These are phyloP conservation scores for Yamadazyma atlantica DNA, from an alignment of 1,139 yeast species.

Conservation along the genomic window DNA sequence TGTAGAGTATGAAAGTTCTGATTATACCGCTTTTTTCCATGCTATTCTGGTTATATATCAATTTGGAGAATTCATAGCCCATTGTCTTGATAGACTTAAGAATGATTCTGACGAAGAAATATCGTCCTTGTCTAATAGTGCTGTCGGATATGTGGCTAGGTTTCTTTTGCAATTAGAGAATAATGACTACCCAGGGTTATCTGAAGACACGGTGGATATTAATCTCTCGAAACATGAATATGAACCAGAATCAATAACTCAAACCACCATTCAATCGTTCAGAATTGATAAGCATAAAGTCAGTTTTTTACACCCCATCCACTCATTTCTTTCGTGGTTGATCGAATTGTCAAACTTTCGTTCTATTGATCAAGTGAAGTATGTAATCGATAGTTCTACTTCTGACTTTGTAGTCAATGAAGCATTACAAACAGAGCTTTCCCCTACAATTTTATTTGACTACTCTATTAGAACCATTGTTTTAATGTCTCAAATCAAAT, in stretches of 20 bases:
- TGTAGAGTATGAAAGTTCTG: slow-evolving; percentile 87
- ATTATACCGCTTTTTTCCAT: slow-evolving; percentile 79
- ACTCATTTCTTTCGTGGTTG: slow-evolving; percentile 70
- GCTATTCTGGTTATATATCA: slow-evolving; percentile 71
- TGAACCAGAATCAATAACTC: slow-evolving; percentile 24
- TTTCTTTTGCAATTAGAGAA: slow-evolving; percentile 33
- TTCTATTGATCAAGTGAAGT: slow-evolving; percentile 19
- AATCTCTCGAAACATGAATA: slow-evolving; percentile 18
- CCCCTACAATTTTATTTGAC: slow-evolving; percentile 51
- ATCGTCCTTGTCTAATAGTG: slow-evolving; percentile 25
- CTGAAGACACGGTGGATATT: slow-evolving; percentile 31
- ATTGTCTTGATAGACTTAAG: slow-evolving; percentile 36
- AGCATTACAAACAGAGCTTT: slow-evolving; percentile 3
- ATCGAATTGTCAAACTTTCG: slow-evolving; percentile 51
- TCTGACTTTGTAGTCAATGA: slow-evolving; percentile 1
- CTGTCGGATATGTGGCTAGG: slow-evolving; percentile 32
- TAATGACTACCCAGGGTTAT: slow-evolving; percentile 27
- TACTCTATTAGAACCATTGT: slow-evolving; percentile 74
- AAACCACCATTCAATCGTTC: slow-evolving; percentile 22
- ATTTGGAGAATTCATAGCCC: slow-evolving; percentile 58
- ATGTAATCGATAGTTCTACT: slow-evolving; percentile 14
- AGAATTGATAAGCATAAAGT: slow-evolving; percentile 44
- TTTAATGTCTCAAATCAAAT: slow-evolving; percentile 53
- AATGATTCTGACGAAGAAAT: slow-evolving; percentile 16
- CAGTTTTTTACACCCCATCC: slow-evolving; percentile 80